Evolutionary conservation across 2,329 filamentous ascomycete species (phyloP).

Genomic region (Arthrobotrys sinensis): DNA sequence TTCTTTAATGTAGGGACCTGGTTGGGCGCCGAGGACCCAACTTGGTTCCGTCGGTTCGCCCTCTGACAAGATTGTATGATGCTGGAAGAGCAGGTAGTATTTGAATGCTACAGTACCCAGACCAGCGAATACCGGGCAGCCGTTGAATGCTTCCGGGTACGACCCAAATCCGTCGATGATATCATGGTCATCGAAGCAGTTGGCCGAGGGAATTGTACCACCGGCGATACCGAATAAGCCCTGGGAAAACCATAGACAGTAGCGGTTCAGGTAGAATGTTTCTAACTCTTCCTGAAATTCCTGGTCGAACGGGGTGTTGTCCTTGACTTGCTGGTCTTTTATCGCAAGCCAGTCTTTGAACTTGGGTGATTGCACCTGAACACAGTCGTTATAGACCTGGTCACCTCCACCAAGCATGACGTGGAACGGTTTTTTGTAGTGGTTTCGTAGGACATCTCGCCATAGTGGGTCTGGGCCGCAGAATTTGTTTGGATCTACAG

Average conservation of each 20-base stretch:
- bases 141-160: slow-evolving; percentile 93
- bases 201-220: slow-evolving; percentile 97
- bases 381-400: slow-evolving; percentile 92
- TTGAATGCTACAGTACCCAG: slow-evolving; percentile 95
- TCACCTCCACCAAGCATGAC: slow-evolving; percentile 98
- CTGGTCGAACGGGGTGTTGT: slow-evolving; percentile 80
- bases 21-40: slow-evolving; percentile 84
- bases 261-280: slow-evolving; percentile 87
- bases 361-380: slow-evolving; percentile 80
- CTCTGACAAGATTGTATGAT: slow-evolving; percentile 88
- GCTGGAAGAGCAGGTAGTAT: slow-evolving; percentile 98
- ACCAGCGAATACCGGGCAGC: slow-evolving; percentile 88
- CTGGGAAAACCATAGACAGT: slow-evolving; percentile 92
- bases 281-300: slow-evolving; percentile 93
- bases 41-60: slow-evolving; percentile 87
- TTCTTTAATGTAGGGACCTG: slow-evolving; percentile 92
- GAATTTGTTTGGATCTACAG: slow-evolving; percentile 82
- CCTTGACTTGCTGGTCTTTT: slow-evolving; percentile 84
- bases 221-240: slow-evolving; percentile 93
- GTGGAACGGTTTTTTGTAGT: slow-evolving; percentile 93
- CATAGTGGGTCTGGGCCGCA: slow-evolving; percentile 96
- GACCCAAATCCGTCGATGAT: slow-evolving; percentile 93
- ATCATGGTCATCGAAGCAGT: slow-evolving; percentile 97
- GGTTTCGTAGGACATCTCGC: slow-evolving; percentile 91
- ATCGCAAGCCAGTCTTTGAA: slow-evolving; percentile 89